Percentiles rank a stretch among this genome's conserved stretches.
Conservation (phyloP, 1,284 basidiomycete genomes). For the Apiotrichum domesticum region DNA sequence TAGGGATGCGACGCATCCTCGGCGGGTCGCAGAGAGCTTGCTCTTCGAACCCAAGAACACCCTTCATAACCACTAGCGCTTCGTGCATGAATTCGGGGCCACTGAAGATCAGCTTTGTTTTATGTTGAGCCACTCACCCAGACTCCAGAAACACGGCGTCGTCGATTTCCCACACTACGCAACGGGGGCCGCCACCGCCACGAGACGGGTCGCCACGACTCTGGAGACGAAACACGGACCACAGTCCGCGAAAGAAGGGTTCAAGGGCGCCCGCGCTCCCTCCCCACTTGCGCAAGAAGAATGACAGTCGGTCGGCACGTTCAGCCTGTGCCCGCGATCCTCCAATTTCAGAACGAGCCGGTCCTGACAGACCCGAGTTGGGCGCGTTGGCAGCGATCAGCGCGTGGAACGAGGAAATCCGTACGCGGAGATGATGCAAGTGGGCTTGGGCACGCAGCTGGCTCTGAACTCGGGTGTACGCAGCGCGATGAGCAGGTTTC, state of each 20-base stretch:
- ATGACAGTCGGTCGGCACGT: conserved; percentile 24
- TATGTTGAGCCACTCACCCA: conserved; percentile 25
- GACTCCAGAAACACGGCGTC: conserved; percentile 45
- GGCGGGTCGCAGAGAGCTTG: conserved; percentile 33
- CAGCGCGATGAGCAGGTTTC: conserved; percentile 35
- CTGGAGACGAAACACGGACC: conserved; percentile 32
- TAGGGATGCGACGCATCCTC: conserved; percentile 20
- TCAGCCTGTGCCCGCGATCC: conserved; percentile 25
- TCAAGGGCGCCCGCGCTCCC: conserved; percentile 31
- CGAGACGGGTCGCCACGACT: conserved; percentile 23
- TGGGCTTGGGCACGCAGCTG: conserved; percentile 39
- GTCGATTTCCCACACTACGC: conserved; percentile 44
- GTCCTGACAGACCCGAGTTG: conserved; percentile 30
- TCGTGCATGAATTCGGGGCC: conserved; percentile 45
- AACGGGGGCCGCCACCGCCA: conserved; percentile 27
- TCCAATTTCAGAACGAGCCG: conserved; percentile 24
- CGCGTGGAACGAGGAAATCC: conserved; percentile 39
- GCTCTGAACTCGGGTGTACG: conserved; percentile 38
- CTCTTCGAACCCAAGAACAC: conserved; percentile 41
- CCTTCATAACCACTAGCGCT: conserved; percentile 38
- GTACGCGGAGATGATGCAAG: conserved; percentile 37
- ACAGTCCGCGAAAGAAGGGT: conserved; percentile 42
- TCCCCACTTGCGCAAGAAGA: conserved; percentile 36
- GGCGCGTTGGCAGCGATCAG: conserved; percentile 30
- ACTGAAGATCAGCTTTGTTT: conserved; percentile 9